These are phyloP conservation scores for Moricandia arvensis DNA, from an alignment of 345 rosid genomes.

Conservation along the genomic window DNA sequence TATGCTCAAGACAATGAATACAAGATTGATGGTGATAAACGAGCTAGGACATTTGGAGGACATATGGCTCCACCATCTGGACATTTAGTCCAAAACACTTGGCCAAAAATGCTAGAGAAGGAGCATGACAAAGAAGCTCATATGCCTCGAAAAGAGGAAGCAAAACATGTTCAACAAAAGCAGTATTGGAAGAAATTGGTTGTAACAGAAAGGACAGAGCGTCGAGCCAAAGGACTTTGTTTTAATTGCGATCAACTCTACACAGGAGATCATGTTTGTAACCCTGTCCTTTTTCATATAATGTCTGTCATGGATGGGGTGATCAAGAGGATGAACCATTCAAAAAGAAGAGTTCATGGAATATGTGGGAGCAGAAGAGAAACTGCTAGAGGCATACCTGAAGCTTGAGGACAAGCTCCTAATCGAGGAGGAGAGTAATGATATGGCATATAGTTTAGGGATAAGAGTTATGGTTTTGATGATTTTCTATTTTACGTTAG, in stretches of 20 bases:
- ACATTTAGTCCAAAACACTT: not conserved
- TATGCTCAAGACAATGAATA: no score
- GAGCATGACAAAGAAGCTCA: not conserved
- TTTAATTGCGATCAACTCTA: not conserved
- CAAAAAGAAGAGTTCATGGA: not conserved
- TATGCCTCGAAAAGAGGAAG: not conserved
- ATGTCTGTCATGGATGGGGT: not conserved
- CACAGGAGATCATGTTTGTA: not conserved
- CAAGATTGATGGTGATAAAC: no score
- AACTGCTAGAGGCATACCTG: not conserved
- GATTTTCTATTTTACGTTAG: no score
- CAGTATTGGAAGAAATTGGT: not conserved
- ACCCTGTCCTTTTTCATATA: not conserved
- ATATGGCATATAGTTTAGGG: no score
- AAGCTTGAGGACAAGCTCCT: not conserved
- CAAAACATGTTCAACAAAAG: not conserved
- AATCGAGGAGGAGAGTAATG: not conserved
- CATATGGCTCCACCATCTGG: not conserved
- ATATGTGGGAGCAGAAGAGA: not conserved
- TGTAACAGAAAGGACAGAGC: not conserved
- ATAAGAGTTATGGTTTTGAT: no score
- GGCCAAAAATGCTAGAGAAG: not conserved
- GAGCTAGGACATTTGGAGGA: not conserved
- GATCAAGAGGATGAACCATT: not conserved
- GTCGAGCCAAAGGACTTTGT: not conserved